phyloP scores from a whole-genome alignment of 345 rosid genomes.

The Luvunga scandens region DNA sequence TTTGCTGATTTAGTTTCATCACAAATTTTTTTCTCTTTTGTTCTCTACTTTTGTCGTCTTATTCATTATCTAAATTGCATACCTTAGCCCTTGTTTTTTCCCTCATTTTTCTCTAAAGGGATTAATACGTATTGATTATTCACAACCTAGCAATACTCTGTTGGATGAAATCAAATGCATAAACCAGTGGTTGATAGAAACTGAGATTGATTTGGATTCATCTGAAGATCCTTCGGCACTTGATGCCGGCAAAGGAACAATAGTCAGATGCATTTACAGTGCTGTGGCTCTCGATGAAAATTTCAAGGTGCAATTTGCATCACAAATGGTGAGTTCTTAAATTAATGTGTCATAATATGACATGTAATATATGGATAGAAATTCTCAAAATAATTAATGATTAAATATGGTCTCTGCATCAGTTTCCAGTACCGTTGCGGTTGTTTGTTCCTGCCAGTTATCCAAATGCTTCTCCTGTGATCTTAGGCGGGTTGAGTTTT shows the following conservation, averaged over 20 bases:
- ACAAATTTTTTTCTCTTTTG: not conserved
- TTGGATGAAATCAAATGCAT: conserved; percentile 38
- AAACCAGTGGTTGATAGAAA: conserved; percentile 36
- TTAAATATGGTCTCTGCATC: conserved; percentile 9
- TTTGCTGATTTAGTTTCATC: not conserved
- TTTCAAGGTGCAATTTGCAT: conserved; percentile 27
- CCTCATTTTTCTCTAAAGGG: not conserved
- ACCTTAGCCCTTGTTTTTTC: too few relatives aligned
- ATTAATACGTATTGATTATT: not conserved
- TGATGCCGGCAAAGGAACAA: conserved; percentile 36
- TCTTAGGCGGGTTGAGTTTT: conserved; percentile 27
- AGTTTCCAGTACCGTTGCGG: conserved; percentile 39
- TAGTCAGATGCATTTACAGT: conserved; percentile 37
- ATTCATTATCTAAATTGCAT: not conserved
- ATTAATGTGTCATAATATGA: not conserved
- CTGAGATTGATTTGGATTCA: conserved; percentile 28
- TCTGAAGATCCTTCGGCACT: conserved; percentile 15
- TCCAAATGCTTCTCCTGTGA: conserved; percentile 43
- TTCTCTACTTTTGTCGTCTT: not conserved
- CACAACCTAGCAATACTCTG: conserved; percentile 35
- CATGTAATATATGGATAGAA: not conserved
- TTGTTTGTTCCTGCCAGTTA: conserved; percentile 44
- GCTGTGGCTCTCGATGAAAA: conserved; percentile 35
- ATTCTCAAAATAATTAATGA: not conserved
- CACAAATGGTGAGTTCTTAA: conserved; percentile 28